A percentile compares a stretch with the other conserved stretches of the same genome.
These are phyloP conservation scores for Euphorbia neoarborescens DNA, from an alignment of 441 rosid species.

Conservation along the genomic window DNA sequence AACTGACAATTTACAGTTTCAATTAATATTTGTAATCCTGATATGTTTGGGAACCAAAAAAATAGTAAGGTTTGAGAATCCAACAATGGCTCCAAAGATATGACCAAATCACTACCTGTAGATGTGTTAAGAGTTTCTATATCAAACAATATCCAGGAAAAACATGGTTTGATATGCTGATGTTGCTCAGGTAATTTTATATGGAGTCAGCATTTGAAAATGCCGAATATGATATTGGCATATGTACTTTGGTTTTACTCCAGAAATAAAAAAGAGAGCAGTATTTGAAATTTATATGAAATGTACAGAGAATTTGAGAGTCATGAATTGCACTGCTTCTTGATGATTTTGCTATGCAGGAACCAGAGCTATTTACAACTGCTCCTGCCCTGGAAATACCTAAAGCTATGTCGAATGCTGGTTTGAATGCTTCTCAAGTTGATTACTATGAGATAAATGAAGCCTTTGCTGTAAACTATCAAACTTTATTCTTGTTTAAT, in stretches of 20 bases:
- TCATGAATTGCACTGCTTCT: conserved; percentile 14
- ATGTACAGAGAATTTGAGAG: background rate
- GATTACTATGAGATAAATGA: conserved; percentile 94
- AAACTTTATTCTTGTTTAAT: background rate
- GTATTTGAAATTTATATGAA: background rate
- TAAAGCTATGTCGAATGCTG: conserved; percentile 71
- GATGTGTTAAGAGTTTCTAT: too few species aligned
- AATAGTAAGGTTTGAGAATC: too few species aligned
- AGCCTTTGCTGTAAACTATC: conserved; percentile 75
- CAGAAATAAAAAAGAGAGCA: background rate
- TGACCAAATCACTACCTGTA: too few species aligned
- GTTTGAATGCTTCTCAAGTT: conserved; percentile 69
- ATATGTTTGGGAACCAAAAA: too few species aligned
- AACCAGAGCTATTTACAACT: conserved; percentile 78
- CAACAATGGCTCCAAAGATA: too few species aligned
- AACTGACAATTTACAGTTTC: too few species aligned
- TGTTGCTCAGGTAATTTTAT: conserved; percentile 74
- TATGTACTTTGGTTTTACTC: background rate
- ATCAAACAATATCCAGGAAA: too few species aligned
- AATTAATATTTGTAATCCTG: too few species aligned
- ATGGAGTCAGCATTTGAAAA: background rate
- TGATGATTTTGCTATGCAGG: conserved; percentile 41
- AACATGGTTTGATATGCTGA: conserved; percentile 89
- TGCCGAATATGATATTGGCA: background rate
- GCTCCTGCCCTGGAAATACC: conserved; percentile 89